phyloP scores from a whole-genome alignment of 768 basidiomycete genomes.

The Mycena filopes region DNA sequence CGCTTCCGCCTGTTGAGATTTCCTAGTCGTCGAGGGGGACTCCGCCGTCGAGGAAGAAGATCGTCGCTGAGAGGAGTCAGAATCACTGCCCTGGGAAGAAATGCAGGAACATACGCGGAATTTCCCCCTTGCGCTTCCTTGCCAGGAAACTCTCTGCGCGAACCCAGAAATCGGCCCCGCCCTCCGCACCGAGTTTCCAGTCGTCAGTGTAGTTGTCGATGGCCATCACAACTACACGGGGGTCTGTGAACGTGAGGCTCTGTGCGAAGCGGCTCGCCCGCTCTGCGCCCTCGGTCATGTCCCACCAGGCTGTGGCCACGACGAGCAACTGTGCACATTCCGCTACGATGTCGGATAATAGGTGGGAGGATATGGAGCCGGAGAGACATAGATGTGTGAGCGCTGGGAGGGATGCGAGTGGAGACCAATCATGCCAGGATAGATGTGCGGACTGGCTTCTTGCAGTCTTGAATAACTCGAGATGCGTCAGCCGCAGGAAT shows the following conservation, averaged over 20 bases:
- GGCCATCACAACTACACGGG: slow-evolving; percentile 2
- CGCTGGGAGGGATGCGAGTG: neutral
- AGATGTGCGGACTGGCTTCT: neutral
- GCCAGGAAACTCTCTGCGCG: slow-evolving; percentile 1
- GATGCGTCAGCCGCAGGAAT: neutral
- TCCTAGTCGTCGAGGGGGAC: no score
- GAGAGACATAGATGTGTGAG: slow-evolving; percentile 1
- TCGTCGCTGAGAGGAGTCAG: no score
- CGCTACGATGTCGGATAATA: neutral
- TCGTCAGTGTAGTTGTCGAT: neutral
- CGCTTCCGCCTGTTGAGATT: no score
- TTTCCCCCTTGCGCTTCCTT: slow-evolving; percentile 6
- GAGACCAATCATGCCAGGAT: neutral
- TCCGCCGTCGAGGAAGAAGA: no score
- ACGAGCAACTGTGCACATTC: neutral
- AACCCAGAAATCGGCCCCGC: neutral
- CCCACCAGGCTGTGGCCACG: neutral
- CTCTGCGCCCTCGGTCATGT: neutral
- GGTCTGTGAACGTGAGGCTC: neutral
- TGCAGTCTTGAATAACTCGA: neutral
- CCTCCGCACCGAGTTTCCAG: neutral
- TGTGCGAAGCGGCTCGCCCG: neutral
- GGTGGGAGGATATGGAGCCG: no score
- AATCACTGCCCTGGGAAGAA: no score
- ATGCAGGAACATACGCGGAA: slow-evolving; percentile 1